Evolutionary conservation across 106 monocot genomes (phyloP), one percentile per base, ranked within the genome.

Genomic region (Chionographis japonica): DNA sequence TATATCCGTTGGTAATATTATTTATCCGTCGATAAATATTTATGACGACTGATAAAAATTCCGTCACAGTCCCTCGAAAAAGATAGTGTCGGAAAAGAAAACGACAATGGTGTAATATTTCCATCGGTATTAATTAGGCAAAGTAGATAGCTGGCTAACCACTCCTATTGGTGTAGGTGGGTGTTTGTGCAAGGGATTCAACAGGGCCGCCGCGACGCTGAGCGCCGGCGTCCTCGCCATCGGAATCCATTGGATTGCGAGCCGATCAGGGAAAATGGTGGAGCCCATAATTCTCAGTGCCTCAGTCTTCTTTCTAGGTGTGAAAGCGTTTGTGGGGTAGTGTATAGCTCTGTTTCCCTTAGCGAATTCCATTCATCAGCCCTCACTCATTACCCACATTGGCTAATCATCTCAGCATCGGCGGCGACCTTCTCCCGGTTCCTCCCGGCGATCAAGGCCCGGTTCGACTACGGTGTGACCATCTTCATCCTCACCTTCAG

Each of bases 151-250:
- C 27, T 27, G 1, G 27, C 27, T 27, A 27, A 27, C 27, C 27
- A 27, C 27, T 27, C 1, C 0, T 38, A 39, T 65, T 16, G 12
- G 19, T 66, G 54, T 49, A 90, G 90, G 90, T 16, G 90, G 69
- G 8, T 66, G 76, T 63, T 60, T 90, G 73, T 86, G 79, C 82
- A 90, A 90, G 76, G 86, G 86, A 43, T 67, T 90, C 58, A 90
- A 83, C 61, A 73, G 85, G 68, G 64, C 69, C 8, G 60, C 61
- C 0, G 90, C 90, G 3, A 90, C 86, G 9, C 49, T 67, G 18
- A 67, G 46, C 5, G 86, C 77, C 3, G 90, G 77, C 19, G 37
- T 68, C n/a, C 72, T 90, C 8, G 90, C 80, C 54, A 17, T 90
- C 15, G 83, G 90, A 16, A 42, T 86, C 15, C 86, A 90, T 39